Evolutionary conservation across 225 moss, liverwort and hornwort species (phyloP).

Genomic region (Pseudisothecium myosuroides): DNA sequence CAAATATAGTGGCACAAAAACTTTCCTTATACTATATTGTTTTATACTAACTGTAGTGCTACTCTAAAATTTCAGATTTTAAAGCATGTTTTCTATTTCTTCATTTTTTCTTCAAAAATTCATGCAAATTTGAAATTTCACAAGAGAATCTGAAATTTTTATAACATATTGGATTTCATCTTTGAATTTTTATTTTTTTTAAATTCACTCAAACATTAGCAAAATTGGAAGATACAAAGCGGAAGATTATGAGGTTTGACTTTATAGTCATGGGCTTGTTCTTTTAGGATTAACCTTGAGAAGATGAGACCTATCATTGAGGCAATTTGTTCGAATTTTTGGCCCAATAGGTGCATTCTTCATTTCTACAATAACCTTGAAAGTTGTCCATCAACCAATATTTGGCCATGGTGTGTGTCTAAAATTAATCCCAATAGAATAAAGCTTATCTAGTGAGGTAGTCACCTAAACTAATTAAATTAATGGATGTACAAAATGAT

Average conservation of each 20-base stretch:
- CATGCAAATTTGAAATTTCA: not conserved
- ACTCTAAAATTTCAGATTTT: not conserved
- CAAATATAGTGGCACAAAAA: not conserved
- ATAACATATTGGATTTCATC: not conserved
- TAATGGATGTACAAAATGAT: no score
- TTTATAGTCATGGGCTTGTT: not conserved
- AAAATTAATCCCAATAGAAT: not conserved
- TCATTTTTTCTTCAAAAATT: not conserved
- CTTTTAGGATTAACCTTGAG: not conserved
- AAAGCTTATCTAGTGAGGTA: not conserved
- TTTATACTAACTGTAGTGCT: not conserved
- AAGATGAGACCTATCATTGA: accelerated
- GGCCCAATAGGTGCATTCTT: not conserved
- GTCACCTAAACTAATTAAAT: no score
- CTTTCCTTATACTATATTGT: not conserved
- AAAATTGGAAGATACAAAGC: not conserved
- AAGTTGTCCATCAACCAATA: not conserved
- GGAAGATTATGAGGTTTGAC: not conserved
- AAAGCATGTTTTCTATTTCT: no score
- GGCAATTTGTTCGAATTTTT: not conserved
- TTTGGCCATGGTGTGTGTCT: not conserved
- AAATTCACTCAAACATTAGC: not conserved
- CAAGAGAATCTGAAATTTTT: not conserved
- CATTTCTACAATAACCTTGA: not conserved
- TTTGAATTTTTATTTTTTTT: accelerated